Evolutionary conservation across 768 basidiomycete species (phyloP), one percentile per base, ranked within the genome.

Genomic region (Mycena rebaudengoi): DNA sequence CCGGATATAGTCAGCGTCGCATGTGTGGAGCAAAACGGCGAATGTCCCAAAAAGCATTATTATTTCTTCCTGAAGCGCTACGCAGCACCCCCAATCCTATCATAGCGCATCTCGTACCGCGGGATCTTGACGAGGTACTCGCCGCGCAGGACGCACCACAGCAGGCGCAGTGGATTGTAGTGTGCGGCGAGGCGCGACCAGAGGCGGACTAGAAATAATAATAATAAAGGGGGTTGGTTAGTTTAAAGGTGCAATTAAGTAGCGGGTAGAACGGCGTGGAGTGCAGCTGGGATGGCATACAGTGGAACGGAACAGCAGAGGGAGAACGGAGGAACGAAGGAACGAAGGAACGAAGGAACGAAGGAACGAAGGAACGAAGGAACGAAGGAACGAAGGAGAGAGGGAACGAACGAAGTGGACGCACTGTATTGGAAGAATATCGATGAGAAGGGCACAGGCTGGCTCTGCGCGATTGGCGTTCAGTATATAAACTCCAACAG

Each of bases 391-490:
- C 25, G 16, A 1, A n/a, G 16, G 8, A 53, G 21, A 11, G 18
- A 30, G 32, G 61, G 58, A 13, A 37, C 35, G 25, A 8, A 33
- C 52, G 5, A 13, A 5, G 10, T 29, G 2, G 20, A 76, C 83
- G 57, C 52, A 86, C 88, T 81, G 71, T 90, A 90, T 72, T 88
- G 86, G 21, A 79, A 81, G 65, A 90, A 89, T 35, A 89, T 84
- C 8, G 73, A 66, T 2, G 83, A 75, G 35, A 88, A 72, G 1
- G 85, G 76, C 25, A 86, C 73, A 14, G 88, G 83, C 65, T 86
- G 83, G 63, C 80, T 89, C 87, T 89, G 52, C 32, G 21, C 21
- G 35, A 37, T 18, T 10, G 35, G n/a, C 5, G 32, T 40, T 25
- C 7, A 25, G n/a, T 51, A n/a, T 7, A 44, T 35, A 7, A 35